Evolutionary conservation across 129 eudicot species (phyloP).

Genomic region (Chrysanthemum seticuspe): DNA sequence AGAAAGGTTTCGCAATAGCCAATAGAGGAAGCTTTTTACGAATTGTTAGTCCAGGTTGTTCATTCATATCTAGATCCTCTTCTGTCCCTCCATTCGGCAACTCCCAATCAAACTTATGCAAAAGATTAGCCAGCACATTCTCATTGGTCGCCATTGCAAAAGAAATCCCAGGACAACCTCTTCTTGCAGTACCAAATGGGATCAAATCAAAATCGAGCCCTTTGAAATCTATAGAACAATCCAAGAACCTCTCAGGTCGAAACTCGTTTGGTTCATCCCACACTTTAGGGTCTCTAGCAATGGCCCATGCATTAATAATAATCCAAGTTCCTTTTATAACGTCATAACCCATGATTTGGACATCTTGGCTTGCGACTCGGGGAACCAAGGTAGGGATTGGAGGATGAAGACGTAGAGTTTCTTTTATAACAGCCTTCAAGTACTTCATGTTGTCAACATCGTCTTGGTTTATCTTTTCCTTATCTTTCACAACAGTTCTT

Average conservation of each 20-base stretch:
- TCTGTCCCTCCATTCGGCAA: slow-evolving; percentile 33
- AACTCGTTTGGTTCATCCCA: slow-evolving; percentile 46
- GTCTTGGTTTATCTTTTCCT: slow-evolving; percentile 1
- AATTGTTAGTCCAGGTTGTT: slow-evolving; percentile 24
- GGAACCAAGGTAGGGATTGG: slow-evolving; percentile 44
- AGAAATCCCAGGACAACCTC: slow-evolving; percentile 49
- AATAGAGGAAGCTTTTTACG: slow-evolving; percentile 36
- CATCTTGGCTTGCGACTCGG: slow-evolving; percentile 33
- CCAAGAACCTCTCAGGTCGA: slow-evolving; percentile 47
- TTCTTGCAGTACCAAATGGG: slow-evolving; percentile 55
- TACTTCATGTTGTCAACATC: slow-evolving; percentile 44
- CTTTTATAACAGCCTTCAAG: slow-evolving; percentile 45
- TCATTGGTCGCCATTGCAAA: slow-evolving; percentile 40
- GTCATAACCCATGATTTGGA: slow-evolving; percentile 36
- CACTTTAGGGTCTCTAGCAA: slow-evolving; percentile 40
- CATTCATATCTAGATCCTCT: slow-evolving; percentile 40
- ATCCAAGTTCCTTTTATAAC: slow-evolving; percentile 40
- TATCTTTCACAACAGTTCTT: slow-evolving; percentile 9
- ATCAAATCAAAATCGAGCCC: slow-evolving; percentile 44
- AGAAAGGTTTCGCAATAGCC: slow-evolving; percentile 28
- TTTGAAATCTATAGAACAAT: slow-evolving; percentile 33
- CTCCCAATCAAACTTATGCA: slow-evolving; percentile 44
- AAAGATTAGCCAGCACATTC: slow-evolving; percentile 36
- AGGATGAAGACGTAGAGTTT: slow-evolving; percentile 50
- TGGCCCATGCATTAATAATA: slow-evolving; percentile 42